Conservation (phyloP, 176 grass and related monocot species). For the Panicum miliaceum region DNA sequence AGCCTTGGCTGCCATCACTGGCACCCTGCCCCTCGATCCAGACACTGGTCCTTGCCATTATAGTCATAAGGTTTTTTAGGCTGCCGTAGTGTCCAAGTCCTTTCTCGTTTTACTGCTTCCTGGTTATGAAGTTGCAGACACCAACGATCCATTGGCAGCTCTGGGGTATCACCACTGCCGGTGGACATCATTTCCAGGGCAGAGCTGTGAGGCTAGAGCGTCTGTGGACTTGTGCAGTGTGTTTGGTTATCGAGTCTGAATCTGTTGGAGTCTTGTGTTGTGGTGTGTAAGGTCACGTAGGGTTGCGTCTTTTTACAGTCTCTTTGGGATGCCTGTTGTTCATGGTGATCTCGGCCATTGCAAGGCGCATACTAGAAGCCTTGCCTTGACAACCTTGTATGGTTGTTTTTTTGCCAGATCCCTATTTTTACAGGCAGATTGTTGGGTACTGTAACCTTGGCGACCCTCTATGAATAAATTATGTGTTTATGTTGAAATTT, state of each 20-base stretch:
- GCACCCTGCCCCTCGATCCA: constrained; percentile 57
- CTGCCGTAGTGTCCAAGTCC: constrained; percentile 44
- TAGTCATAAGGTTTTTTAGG: constrained; percentile 64
- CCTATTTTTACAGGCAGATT: constrained; percentile 71
- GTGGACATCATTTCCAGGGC: neutral
- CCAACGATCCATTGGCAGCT: constrained; percentile 5
- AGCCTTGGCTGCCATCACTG: constrained; percentile 59
- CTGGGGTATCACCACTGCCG: constrained; percentile 33
- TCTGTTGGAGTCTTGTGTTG: constrained; percentile 45
- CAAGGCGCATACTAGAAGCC: constrained; percentile 58
- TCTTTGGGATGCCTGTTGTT: constrained; percentile 78
- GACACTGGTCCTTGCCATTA: constrained; percentile 57
- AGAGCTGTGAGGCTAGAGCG: constrained; percentile 25
- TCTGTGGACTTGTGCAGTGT: constrained; percentile 41
- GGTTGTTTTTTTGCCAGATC: constrained; percentile 86
- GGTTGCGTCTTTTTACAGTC: constrained; percentile 87
- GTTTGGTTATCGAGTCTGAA: constrained; percentile 53
- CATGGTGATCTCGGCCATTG: constrained; percentile 55
- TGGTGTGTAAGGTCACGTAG: constrained; percentile 52
- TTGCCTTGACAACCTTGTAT: constrained; percentile 69
- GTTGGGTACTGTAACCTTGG: constrained; percentile 72
- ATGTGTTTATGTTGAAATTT: constrained; percentile 45
- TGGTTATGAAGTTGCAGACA: constrained; percentile 48
- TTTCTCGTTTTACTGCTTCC: constrained; percentile 51
- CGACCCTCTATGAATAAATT: constrained; percentile 67